Evolutionary conservation across 192 early-diverging fungal species (phyloP).

Genomic region (Gaertneriomyces sp.): DNA sequence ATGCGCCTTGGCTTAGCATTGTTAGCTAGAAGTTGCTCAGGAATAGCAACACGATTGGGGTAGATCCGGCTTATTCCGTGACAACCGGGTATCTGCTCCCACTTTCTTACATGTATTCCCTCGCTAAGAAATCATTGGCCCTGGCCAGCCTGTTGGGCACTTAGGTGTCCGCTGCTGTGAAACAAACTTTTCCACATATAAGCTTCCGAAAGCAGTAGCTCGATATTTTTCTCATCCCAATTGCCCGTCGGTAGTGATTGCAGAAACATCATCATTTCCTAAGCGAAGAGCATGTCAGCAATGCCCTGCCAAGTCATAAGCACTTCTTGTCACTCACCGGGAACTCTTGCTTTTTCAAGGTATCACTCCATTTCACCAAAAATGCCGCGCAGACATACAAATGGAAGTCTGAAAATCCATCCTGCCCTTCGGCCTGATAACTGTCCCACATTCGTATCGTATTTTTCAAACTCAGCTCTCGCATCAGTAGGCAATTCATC

Average conservation of each 20-base stretch:
- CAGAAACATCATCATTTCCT: constrained; percentile 90
- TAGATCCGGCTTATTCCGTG: too few species aligned
- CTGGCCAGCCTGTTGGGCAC: too few species aligned
- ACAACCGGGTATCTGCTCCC: too few species aligned
- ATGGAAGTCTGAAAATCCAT: constrained; percentile 95
- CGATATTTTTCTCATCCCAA: constrained; percentile 90
- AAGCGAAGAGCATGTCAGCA: not conserved
- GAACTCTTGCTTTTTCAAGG: constrained; percentile 86
- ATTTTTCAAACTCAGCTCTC: constrained; percentile 81
- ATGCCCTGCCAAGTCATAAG: not conserved
- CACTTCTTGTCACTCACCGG: constrained; percentile 45
- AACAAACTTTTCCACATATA: constrained; percentile 97
- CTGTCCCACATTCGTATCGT: constrained; percentile 99
- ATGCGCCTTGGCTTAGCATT: too few species aligned
- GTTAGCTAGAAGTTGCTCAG: too few species aligned
- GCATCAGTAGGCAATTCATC: constrained; percentile 99
- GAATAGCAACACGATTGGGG: too few species aligned
- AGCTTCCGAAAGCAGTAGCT: constrained; percentile 90
- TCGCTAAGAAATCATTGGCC: too few species aligned
- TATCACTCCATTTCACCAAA: constrained; percentile 89
- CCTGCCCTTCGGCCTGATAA: constrained; percentile 83
- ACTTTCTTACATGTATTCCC: too few species aligned
- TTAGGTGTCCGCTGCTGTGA: constrained; percentile 42
- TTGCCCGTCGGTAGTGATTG: constrained; percentile 80
- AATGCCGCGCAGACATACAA: constrained; percentile 98